Conservation (phyloP, 768 basidiomycete genomes). For the Mycena belliarum region DNA sequence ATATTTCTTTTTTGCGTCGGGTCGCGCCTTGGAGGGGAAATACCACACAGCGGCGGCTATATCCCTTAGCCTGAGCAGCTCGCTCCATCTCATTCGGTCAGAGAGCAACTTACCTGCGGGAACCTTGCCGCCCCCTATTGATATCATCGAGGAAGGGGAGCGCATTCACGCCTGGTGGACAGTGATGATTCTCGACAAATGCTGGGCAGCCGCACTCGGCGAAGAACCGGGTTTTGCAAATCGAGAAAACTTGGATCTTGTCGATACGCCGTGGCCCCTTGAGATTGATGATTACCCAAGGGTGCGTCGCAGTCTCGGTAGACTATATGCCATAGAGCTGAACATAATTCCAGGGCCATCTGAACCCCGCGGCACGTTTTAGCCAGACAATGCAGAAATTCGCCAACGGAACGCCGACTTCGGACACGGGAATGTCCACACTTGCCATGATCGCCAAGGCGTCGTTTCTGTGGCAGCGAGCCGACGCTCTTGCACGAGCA, state of each 20-base stretch:
- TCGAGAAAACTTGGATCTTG: slow-evolving; percentile 8
- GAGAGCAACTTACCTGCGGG: slow-evolving; percentile 36
- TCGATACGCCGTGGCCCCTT: slow-evolving; percentile 42
- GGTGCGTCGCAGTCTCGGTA: slow-evolving; percentile 19
- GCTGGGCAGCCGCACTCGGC: slow-evolving; percentile 46
- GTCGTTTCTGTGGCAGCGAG: slow-evolving; percentile 9
- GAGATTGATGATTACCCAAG: slow-evolving; percentile 37
- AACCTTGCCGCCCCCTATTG: slow-evolving; percentile 25
- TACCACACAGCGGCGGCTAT: slow-evolving; percentile 43
- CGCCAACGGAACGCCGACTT: background rate
- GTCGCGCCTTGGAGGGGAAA: slow-evolving; percentile 46
- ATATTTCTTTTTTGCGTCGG: slow-evolving; percentile 54
- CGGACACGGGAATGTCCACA: slow-evolving; percentile 1
- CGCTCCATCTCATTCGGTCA: slow-evolving; percentile 38
- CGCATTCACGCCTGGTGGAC: slow-evolving; percentile 40
- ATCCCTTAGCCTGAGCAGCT: slow-evolving; percentile 35
- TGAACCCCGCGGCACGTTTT: slow-evolving; percentile 27
- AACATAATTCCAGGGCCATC: slow-evolving; percentile 24
- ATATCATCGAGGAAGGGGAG: slow-evolving; percentile 38
- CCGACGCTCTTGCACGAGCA: background rate
- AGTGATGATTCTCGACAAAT: slow-evolving; percentile 34
- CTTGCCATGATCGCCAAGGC: slow-evolving; percentile 13
- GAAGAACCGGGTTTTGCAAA: slow-evolving; percentile 28
- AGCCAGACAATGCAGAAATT: slow-evolving; percentile 19
- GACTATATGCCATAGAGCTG: background rate